Evolutionary conservation across 352 stramenopile species (phyloP).

Genomic region (Pythium monospermum): DNA sequence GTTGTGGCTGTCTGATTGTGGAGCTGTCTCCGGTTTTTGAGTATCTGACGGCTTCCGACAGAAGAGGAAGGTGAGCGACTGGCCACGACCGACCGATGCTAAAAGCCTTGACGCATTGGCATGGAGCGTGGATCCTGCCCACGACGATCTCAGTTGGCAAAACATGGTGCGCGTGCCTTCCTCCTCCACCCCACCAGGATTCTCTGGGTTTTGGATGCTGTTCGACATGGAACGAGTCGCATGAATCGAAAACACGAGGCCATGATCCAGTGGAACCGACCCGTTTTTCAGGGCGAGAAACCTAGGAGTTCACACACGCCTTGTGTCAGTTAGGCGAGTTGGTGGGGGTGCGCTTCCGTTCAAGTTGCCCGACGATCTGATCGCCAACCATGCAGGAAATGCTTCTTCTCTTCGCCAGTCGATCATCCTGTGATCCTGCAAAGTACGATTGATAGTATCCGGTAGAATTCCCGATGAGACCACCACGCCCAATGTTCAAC

Average conservation of each 20-base stretch:
- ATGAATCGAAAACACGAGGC: background rate
- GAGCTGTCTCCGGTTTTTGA: slow-evolving; percentile 2
- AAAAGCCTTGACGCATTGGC: slow-evolving; percentile 14
- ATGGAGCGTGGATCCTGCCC: slow-evolving; percentile 16
- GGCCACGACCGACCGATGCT: slow-evolving; percentile 8
- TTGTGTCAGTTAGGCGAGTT: slow-evolving; percentile 8
- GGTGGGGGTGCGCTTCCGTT: background rate
- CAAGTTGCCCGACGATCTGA: too few species aligned
- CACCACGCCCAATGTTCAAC: too few species aligned
- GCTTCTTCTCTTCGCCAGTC: too few species aligned
- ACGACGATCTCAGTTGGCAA: slow-evolving; percentile 20
- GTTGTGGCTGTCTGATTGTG: background rate
- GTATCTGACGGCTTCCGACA: background rate
- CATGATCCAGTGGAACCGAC: slow-evolving; percentile 8
- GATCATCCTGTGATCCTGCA: too few species aligned
- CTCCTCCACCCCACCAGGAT: too few species aligned
- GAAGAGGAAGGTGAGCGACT: background rate
- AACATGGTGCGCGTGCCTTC: slow-evolving; percentile 21
- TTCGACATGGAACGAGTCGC: slow-evolving; percentile 14
- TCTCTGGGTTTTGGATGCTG: slow-evolving; percentile 16
- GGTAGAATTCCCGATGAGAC: too few species aligned
- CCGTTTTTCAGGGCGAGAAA: slow-evolving; percentile 1
- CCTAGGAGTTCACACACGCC: slow-evolving; percentile 10
- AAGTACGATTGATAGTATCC: too few species aligned
- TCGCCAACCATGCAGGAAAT: too few species aligned